phyloP scores from a whole-genome alignment of 228 moss, liverwort and hornwort genomes.

The Sphagnum fallax region DNA sequence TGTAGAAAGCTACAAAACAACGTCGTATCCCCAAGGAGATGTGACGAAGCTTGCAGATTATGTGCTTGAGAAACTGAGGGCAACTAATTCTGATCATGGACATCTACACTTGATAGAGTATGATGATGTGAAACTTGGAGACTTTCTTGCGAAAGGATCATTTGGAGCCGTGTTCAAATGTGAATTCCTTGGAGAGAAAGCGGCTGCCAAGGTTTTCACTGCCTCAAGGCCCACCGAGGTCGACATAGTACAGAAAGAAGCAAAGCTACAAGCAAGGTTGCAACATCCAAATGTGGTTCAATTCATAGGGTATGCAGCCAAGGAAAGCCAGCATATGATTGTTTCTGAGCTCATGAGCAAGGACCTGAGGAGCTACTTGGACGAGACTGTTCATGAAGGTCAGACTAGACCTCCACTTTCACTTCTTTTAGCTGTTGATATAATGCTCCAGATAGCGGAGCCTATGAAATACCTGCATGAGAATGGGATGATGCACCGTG shows the following conservation, averaged over 20 bases:
- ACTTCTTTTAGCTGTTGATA: slow-evolving; percentile 31
- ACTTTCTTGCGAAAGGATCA: slow-evolving; percentile 15
- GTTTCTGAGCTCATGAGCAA: slow-evolving; percentile 30
- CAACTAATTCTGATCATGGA: too few species aligned
- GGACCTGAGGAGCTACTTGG: slow-evolving; percentile 17
- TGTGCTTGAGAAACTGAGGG: too few species aligned
- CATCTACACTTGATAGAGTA: too few species aligned
- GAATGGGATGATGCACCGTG: too few species aligned
- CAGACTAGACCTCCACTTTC: slow-evolving; percentile 9
- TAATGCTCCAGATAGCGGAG: too few species aligned
- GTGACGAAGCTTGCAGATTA: too few species aligned
- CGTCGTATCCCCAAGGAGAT: too few species aligned
- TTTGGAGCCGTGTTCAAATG: slow-evolving; percentile 33
- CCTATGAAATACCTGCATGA: too few species aligned
- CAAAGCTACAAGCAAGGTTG: slow-evolving; percentile 16
- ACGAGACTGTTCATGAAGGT: slow-evolving; percentile 5
- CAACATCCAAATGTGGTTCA: slow-evolving; percentile 37
- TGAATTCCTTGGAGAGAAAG: slow-evolving; percentile 41
- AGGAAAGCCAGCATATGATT: slow-evolving; percentile 18
- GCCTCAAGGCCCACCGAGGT: too few species aligned
- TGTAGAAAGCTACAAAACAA: not conserved
- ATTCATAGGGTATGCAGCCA: slow-evolving; percentile 31
- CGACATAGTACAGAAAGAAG: slow-evolving; percentile 18
- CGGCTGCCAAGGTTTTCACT: slow-evolving; percentile 15
- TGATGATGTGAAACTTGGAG: too few species aligned